phyloP scores from a whole-genome alignment of 306 rosid genomes.

The Arachis stenosperma region DNA sequence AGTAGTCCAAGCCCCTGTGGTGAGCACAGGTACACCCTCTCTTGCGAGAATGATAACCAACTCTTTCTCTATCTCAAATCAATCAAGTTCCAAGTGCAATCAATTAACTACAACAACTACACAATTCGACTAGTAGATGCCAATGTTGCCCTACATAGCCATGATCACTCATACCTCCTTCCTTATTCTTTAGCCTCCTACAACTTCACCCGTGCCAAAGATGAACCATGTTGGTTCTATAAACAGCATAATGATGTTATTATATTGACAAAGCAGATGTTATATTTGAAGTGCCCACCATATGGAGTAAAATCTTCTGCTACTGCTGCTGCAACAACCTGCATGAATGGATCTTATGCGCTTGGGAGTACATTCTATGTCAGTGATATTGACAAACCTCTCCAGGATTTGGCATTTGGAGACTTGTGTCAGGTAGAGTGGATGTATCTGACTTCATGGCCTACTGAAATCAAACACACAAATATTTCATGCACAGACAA shows the following conservation, averaged over 20 bases:
- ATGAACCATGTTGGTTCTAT: neutral
- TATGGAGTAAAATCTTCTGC: neutral
- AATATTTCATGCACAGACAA: neutral
- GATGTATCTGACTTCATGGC: neutral
- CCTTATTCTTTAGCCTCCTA: neutral
- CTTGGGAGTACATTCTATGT: neutral
- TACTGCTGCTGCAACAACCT: neutral
- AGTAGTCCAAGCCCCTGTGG: constrained; percentile 1
- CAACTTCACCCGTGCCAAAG: neutral
- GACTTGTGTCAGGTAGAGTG: constrained; percentile 15
- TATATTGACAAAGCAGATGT: neutral
- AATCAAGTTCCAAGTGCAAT: constrained; percentile 25
- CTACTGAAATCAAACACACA: neutral
- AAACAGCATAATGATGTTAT: too few species aligned
- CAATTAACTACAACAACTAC: constrained; percentile 37
- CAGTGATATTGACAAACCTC: neutral
- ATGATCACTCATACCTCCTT: constrained; percentile 5
- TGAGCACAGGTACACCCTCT: neutral
- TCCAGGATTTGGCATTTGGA: neutral
- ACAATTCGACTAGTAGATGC: constrained; percentile 46
- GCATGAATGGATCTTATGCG: neutral
- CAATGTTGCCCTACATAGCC: neutral
- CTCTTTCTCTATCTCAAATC: neutral
- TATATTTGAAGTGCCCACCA: constrained; percentile 1
- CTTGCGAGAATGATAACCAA: constrained; percentile 12